Conservation (phyloP, 2,329 filamentous ascomycete genomes). For the Diaporthe nobilis region DNA sequence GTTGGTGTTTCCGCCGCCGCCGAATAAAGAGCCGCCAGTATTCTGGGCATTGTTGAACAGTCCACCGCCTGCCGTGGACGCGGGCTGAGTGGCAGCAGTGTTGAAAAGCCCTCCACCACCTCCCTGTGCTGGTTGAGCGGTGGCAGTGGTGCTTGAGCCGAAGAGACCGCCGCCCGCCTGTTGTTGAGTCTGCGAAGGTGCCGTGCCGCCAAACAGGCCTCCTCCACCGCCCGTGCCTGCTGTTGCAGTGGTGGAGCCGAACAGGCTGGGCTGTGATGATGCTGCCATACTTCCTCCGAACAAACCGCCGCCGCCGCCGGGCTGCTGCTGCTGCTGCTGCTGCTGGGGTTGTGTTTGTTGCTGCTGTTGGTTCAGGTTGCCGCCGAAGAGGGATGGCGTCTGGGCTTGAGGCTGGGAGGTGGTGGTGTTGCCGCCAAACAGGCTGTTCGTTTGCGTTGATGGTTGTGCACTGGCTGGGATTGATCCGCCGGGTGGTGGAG, state of each 20-base stretch:
- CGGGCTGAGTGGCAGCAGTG: conserved; percentile 38
- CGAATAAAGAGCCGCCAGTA: conserved; percentile 41
- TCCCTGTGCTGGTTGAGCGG: conserved; percentile 44
- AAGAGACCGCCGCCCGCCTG: conserved; percentile 52
- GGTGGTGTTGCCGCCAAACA: conserved; percentile 51
- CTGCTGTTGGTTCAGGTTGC: conserved; percentile 46
- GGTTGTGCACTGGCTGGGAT: conserved; percentile 42
- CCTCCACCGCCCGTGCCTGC: conserved; percentile 34
- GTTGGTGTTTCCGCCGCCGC: conserved; percentile 43
- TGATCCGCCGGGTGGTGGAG: conserved; percentile 50
- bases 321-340: conserved; percentile 42
- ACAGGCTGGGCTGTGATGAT: conserved; percentile 43
- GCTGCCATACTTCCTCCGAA: conserved; percentile 50
- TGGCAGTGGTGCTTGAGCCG: conserved; percentile 45
- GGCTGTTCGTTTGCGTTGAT: conserved; percentile 51
- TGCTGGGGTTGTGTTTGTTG: conserved; percentile 47
- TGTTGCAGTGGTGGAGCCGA: conserved; percentile 43
- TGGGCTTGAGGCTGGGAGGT: conserved; percentile 37
- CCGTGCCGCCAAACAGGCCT: conserved; percentile 38
- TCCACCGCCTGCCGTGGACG: conserved; percentile 49
- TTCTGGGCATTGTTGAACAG: conserved; percentile 52
- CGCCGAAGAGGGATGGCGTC: conserved; percentile 50
- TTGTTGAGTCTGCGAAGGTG: conserved; percentile 42
- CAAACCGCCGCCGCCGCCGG: conserved; percentile 43
- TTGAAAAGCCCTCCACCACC: conserved; percentile 44